These are phyloP conservation scores for Thraustochytrium sp. DNA, from an alignment of 352 stramenopile species.

Conservation along the genomic window DNA sequence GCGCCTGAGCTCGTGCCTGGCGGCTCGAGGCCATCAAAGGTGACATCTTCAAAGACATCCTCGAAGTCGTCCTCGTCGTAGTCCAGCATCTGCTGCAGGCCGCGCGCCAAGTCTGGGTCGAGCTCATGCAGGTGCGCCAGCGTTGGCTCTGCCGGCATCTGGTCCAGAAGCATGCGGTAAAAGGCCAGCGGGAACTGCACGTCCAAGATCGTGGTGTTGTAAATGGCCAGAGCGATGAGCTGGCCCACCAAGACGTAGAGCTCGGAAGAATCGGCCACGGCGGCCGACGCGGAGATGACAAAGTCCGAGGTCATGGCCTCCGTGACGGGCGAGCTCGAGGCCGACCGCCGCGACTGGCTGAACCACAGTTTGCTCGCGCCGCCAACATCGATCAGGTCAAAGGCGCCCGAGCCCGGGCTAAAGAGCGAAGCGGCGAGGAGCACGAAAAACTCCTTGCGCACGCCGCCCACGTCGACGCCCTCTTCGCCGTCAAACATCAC, in stretches of 20 bases:
- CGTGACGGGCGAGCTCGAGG: slow-evolving; percentile 37
- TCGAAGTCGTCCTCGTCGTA: background rate
- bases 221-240: background rate
- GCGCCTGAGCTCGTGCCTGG: background rate
- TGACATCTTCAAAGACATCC: background rate
- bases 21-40: background rate
- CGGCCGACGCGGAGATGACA: background rate
- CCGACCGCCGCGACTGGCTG: background rate
- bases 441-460: slow-evolving; percentile 79
- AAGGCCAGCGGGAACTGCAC: background rate
- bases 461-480: slow-evolving; percentile 72
- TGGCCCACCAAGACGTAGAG: slow-evolving; percentile 54
- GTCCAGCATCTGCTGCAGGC: background rate
- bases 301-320: slow-evolving; percentile 34
- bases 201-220: background rate
- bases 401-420: slow-evolving; percentile 66
- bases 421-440: slow-evolving; percentile 67
- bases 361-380: background rate
- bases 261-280: slow-evolving; percentile 30
- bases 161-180: background rate
- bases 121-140: background rate
- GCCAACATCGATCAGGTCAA: slow-evolving; percentile 40
- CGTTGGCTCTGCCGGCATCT: too few species aligned
- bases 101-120: background rate
- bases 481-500: slow-evolving; percentile 69